Evolutionary conservation across 108 stramenopile genomes (phyloP), one percentile per base, ranked within the genome.

Genomic region (Cyclotella sp.): DNA sequence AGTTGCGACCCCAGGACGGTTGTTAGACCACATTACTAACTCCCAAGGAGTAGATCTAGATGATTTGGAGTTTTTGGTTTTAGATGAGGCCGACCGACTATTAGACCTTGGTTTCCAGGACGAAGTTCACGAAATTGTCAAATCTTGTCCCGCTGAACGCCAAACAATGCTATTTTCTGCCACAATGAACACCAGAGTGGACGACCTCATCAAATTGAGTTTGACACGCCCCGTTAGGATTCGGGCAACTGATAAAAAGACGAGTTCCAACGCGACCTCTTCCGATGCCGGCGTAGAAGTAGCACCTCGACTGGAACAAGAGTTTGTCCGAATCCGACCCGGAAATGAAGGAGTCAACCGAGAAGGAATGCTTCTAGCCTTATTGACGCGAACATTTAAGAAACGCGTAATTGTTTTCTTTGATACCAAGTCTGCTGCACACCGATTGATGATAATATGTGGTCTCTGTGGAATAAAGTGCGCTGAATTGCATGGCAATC

Each of bases 101-200:
- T 78, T 98, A 6, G 97, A 99, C 61, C 76, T 99, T 46, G 99
- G 99, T 14, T 99, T 99, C 77, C 86, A 93, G 43, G 97, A 97
- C 52, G 99, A 99, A 83, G 94, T 98, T 13, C 75, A 86, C 49
- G 91, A 97, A 86, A 66, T 99, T n/a, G 73, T 99, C 70, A 94
- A 96, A 65, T 70, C 94, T 3, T 95, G 91, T 44, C 98, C 98
- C 19, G 29, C 55, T 15, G 77, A 90, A 39, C 79, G 99, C 28
- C 99, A 99, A 67, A 97, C 98, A 13, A 69, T 99, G 75, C 85
- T 99, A 27, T 99, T 98, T 82, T 97, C 97, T 58, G 99, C 99
- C 0, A 99, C 99, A n/a, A 93, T 99, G 95, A 95, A 88, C 65
- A 93, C 96, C 16, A 96, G 93, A 73, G 96, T 99, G 0, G 94